Percentiles rank a stretch among this genome's conserved stretches.
These are phyloP conservation scores for Cornus controversa DNA, from an alignment of 148 eudicot genomes.

Conservation along the genomic window DNA sequence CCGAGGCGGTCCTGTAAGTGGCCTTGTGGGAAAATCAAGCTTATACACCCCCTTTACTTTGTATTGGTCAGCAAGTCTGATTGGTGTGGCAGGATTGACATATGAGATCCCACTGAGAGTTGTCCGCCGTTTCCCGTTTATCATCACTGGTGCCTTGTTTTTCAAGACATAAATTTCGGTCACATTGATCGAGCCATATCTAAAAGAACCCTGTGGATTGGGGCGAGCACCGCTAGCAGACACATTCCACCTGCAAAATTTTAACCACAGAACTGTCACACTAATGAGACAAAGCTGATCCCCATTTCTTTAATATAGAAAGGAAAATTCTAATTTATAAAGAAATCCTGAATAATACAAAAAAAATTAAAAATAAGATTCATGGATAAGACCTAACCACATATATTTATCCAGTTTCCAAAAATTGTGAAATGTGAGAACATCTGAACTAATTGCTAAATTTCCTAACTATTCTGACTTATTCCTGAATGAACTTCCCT, in stretches of 20 bases:
- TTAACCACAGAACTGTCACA: background rate
- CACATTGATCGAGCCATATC: slow-evolving; percentile 86
- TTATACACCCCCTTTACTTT: slow-evolving; percentile 69
- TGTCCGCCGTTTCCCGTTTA: slow-evolving; percentile 58
- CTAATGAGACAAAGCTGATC: background rate
- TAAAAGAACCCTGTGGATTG: slow-evolving; percentile 96
- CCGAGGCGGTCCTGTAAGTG: slow-evolving; percentile 66
- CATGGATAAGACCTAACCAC: background rate
- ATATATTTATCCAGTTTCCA: no score
- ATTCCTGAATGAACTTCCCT: background rate
- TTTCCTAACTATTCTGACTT: background rate
- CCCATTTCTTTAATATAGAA: background rate
- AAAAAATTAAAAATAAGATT: background rate
- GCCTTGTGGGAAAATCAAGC: slow-evolving; percentile 76
- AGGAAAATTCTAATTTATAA: background rate
- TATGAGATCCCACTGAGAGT: slow-evolving; percentile 85
- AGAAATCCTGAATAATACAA: background rate
- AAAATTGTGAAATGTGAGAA: background rate
- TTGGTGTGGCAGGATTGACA: slow-evolving; percentile 83
- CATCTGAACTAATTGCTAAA: background rate
- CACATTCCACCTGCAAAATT: slow-evolving; percentile 87
- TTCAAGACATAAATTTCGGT: slow-evolving; percentile 74
- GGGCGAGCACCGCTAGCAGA: slow-evolving; percentile 99
- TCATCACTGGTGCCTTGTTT: slow-evolving; percentile 66
- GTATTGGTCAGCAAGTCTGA: slow-evolving; percentile 83